Percentiles rank a stretch among this genome's conserved stretches.
Evolutionary conservation across 139 green algal species (phyloP).

Genomic region (Protoeuglena noctilucae): DNA sequence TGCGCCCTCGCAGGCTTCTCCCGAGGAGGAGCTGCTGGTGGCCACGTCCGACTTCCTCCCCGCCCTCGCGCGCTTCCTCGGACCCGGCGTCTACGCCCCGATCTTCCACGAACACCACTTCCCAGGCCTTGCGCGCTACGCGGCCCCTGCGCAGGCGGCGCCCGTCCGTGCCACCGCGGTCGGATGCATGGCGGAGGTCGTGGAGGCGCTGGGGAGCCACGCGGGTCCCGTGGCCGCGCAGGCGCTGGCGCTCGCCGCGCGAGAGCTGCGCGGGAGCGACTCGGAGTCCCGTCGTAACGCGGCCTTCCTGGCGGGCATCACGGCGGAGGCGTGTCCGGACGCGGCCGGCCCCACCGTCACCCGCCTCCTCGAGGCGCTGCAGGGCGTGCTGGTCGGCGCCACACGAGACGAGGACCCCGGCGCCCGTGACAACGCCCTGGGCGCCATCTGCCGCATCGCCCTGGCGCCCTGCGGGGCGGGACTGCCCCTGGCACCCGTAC

Average conservation of each 20-base stretch:
- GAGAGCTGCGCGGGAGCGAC: not conserved
- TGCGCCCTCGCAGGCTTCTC: too few species aligned
- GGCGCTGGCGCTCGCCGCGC: too few species aligned
- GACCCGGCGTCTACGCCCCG: too few species aligned
- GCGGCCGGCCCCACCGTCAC: not conserved
- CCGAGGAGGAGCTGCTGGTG: too few species aligned
- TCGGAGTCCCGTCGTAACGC: not conserved
- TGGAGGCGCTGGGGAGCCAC: not conserved
- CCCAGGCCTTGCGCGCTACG: too few species aligned
- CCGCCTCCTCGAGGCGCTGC: not conserved
- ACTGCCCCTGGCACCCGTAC: too few species aligned
- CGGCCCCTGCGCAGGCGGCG: not conserved
- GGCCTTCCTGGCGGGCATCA: not conserved
- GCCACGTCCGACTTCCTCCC: too few species aligned
- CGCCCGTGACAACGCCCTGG: not conserved
- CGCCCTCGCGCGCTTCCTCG: too few species aligned
- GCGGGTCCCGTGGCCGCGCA: too few species aligned
- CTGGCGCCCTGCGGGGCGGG: too few species aligned
- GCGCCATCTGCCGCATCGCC: not conserved
- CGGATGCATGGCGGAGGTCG: not conserved
- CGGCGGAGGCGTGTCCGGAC: not conserved
- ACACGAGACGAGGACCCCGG: not conserved
- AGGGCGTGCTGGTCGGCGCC: not conserved
- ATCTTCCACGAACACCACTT: too few species aligned
- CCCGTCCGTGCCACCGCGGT: not conserved